Evolutionary conservation across 78 protist species (phyloP).

Genomic region (Monocercomonoides exilis): DNA sequence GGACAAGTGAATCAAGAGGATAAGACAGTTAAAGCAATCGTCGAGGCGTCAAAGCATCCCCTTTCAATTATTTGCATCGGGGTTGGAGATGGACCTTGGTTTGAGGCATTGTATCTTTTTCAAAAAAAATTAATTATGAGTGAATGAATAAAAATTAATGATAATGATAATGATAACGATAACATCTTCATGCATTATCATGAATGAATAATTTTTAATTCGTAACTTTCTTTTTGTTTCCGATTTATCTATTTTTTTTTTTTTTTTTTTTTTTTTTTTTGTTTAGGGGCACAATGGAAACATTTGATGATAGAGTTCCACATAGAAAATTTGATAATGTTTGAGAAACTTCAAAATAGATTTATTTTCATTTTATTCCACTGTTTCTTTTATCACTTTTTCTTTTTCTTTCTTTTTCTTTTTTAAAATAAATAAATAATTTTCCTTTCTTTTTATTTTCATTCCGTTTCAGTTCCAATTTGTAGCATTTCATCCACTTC

Average conservation of each 20-base stretch:
- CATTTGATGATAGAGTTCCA: background rate
- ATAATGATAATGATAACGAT: too few species aligned
- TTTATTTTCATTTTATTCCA: too few species aligned
- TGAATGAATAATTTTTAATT: too few species aligned
- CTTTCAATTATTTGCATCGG: slow-evolving; percentile 4
- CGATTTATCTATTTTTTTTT: background rate
- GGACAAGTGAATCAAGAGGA: background rate
- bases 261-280: background rate
- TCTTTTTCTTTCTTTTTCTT: too few species aligned
- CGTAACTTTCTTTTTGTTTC: too few species aligned
- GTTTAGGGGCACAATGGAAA: background rate
- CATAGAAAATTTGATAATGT: background rate
- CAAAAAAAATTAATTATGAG: background rate
- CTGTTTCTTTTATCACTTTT: too few species aligned
- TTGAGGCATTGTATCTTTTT: too few species aligned
- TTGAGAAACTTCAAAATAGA: too few species aligned
- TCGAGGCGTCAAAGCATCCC: background rate
- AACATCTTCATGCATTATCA: too few species aligned
- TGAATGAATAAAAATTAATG: too few species aligned
- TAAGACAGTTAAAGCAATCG: background rate
- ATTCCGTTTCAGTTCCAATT: background rate
- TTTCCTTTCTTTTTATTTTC: background rate
- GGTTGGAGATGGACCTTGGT: slow-evolving; percentile 8
- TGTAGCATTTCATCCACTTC: background rate
- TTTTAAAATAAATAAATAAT: too few species aligned